These are phyloP conservation scores for Lactifluus echinatus DNA, from an alignment of 768 basidiomycete genomes.

Conservation along the genomic window DNA sequence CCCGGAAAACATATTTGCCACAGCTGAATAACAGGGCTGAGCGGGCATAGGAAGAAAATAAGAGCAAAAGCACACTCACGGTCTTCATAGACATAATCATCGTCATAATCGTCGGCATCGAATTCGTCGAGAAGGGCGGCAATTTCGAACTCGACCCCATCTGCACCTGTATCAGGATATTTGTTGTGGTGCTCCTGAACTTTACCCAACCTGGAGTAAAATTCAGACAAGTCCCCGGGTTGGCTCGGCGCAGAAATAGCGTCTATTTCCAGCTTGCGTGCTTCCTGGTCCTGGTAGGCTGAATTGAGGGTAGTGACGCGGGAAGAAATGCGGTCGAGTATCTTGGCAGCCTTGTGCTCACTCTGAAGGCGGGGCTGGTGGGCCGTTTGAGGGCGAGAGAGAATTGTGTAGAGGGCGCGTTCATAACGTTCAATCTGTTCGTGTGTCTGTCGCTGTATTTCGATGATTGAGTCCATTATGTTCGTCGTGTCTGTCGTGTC, in stretches of 20 bases:
- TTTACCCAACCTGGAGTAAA: constrained; percentile 92
- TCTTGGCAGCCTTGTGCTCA: constrained; percentile 84
- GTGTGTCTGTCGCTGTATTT: constrained; percentile 91
- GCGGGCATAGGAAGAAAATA: neutral
- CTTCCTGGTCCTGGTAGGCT: constrained; percentile 71
- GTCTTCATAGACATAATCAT: constrained; percentile 70
- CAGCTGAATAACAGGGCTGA: constrained; percentile 36
- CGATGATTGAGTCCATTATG: constrained; percentile 88
- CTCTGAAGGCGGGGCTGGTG: constrained; percentile 63
- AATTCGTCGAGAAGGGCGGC: constrained; percentile 72
- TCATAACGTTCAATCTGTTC: constrained; percentile 94
- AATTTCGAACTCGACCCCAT: constrained; percentile 77
- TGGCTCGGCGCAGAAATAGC: constrained; percentile 49
- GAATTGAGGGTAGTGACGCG: constrained; percentile 56
- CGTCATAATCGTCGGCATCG: constrained; percentile 57
- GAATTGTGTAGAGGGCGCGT: constrained; percentile 72
- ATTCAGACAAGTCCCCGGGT: constrained; percentile 74
- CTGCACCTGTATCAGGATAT: constrained; percentile 84
- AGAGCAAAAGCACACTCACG: constrained; percentile 72
- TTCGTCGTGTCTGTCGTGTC: neutral
- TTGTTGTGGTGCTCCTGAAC: constrained; percentile 94
- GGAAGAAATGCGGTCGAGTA: constrained; percentile 76
- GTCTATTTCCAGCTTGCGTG: constrained; percentile 59
- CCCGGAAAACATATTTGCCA: constrained; percentile 85
- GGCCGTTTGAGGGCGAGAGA: constrained; percentile 55